Base-by-base conservation (phyloP, 345 rosid genomes). In the Toxicodendron radicans region DNA sequence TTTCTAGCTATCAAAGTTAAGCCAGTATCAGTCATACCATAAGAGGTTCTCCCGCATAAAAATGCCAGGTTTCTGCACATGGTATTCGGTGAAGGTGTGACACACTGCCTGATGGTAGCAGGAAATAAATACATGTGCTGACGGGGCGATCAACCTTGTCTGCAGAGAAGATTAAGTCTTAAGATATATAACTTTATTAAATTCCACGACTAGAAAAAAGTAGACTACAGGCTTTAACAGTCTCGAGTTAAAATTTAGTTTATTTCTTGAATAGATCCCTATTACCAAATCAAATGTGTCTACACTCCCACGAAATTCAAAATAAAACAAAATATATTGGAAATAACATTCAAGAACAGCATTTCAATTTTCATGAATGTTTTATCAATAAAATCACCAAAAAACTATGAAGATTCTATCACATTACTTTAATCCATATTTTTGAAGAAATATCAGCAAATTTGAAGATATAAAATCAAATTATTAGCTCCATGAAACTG, bases 61-160 rank as follows among this genome's bases (percentile, higher is more conserved):
- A 92, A 68, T 92, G 97, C 90, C 95, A 93, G 6, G 93, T 91
- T 81, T 91, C 89, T 49, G 96, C 91, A 72, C 87, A 85, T 45
- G 94, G 94, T 59, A 89, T 87, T 18, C 96, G 89, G 81, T 93
- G 97, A 45, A 93, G 89, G 53, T 66, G 89, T 0, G 94, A 87
- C 59, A 93, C 90, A 9, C 79, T 74, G 45, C 94, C 93, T n/a
- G 94, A 83, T 68, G 96, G 96, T 64, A 91, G 83, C 86, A 93
- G 76, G 83, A 87, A 93, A 88, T 93, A 93, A 66, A 91, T 87
- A 14, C 79, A 72, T 64, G 97, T 82, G 89, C 94, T 91, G 74
- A 88, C 90, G 14, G 81, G 20, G 10, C 89, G 90, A 74, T 85
- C 96, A 52, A 91, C 93, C 80, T 89, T 89, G 79, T 77, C 97